Evolutionary conservation across 768 basidiomycete species (phyloP), one percentile per base, ranked within the genome.

Genomic region (Panellus pusillus): DNA sequence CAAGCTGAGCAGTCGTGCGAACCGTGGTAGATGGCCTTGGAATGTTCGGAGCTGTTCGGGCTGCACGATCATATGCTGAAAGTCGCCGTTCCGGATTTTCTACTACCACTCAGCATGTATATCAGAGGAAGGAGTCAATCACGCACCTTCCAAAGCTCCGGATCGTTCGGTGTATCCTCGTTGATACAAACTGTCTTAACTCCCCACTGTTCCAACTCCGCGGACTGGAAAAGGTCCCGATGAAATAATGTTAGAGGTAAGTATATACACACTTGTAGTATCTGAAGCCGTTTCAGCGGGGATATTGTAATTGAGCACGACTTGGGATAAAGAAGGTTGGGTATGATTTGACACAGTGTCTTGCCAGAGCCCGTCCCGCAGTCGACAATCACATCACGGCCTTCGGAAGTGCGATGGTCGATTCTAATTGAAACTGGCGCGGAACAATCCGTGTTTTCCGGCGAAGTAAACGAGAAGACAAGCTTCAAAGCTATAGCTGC

Each of bases 351-450:
- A 4, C 61, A 58, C 8, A 71, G 47, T 24, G 66, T 69, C 56
- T 71, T 70, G 12, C 66, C 64, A 45, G 58, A 61, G 14, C 64
- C 63, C 11, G 65, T 69, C 3, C 67, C 63, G 13, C 66, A 62
- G 27, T 60, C 37, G n/a, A 68, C 41, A 18, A 68, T 14, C 6
- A 54, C 59, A 38, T 71, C 61, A 6, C 44, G 39, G 0, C 63
- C 56, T 9, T 61, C 51, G 6, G n/a, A 29, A 61, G 56, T 7
- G 60, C 64, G 2, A 68, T 44, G 39, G 54, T 44, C 9, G 57
- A 58, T 31, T 50, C 13, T 1, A 71, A 60, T 40, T 68, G 67
- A 48, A 64, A 58, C 48, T 63, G 58, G 17, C 63, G 60, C 11
- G 66, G 68, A 19, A 66, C 60, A 17, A 61, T 47, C 3, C 39